Evolutionary conservation across 1,284 basidiomycete genomes (phyloP).

Genomic region (Rhodotorula sp.): DNA sequence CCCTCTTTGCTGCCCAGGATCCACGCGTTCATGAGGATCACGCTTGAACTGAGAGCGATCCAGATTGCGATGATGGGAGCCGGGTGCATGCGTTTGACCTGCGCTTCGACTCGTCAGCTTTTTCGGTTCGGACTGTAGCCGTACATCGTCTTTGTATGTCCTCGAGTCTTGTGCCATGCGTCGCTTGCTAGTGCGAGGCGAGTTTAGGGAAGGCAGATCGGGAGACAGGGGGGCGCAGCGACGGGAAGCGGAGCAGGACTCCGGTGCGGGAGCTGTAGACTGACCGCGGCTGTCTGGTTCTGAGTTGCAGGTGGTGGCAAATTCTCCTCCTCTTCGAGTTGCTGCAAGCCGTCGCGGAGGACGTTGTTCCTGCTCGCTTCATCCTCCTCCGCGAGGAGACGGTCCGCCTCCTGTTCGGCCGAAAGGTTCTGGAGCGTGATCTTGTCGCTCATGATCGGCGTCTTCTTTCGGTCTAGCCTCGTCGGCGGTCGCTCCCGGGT

Average conservation of each 20-base stretch:
- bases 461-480: too few relatives aligned
- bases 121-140: too few relatives aligned
- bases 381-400: conserved; percentile 32
- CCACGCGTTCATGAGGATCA: conserved; percentile 44
- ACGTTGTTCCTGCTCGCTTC: neutral
- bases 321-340: conserved; percentile 28
- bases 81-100: conserved; percentile 29
- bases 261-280: neutral
- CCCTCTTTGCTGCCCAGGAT: conserved; percentile 18
- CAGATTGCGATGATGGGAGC: conserved; percentile 42
- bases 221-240: neutral
- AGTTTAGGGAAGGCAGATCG: neutral
- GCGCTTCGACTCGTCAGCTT: neutral
- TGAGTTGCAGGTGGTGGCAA: conserved; percentile 19
- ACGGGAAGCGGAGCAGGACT: neutral
- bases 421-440: conserved; percentile 4
- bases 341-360: conserved; percentile 1
- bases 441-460: conserved; percentile 2
- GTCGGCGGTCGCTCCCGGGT: too few relatives aligned
- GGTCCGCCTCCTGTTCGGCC: conserved; percentile 38
- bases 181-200: too few relatives aligned
- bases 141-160: too few relatives aligned
- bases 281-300: conserved; percentile 19
- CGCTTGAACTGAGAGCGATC: conserved; percentile 39
- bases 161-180: too few relatives aligned